phyloP scores from a whole-genome alignment of 305 asterid species.

The Stenogyne calaminthoides region DNA sequence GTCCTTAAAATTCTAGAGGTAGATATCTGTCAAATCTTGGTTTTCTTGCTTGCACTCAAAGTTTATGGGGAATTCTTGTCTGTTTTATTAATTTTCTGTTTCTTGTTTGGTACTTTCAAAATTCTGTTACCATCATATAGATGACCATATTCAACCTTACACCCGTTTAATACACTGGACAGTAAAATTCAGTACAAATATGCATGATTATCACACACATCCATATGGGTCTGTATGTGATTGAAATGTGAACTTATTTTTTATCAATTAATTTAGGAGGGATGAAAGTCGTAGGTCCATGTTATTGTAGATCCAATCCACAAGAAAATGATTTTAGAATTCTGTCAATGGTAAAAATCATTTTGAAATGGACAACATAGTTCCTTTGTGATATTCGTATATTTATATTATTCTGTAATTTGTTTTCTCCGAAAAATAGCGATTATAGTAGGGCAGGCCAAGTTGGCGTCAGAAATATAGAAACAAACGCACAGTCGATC shows the following conservation, averaged over 20 bases:
- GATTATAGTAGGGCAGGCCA: constrained; percentile 25
- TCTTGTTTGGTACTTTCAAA: neutral
- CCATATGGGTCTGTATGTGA: neutral
- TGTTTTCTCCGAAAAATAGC: constrained; percentile 19
- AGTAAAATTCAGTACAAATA: neutral
- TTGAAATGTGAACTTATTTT: neutral
- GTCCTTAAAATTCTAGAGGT: constrained; percentile 21
- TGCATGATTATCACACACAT: neutral
- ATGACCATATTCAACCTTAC: too few species aligned
- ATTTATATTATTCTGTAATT: neutral
- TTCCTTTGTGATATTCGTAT: neutral
- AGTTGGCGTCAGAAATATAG: constrained; percentile 22
- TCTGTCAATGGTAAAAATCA: neutral
- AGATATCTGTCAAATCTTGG: constrained; percentile 36
- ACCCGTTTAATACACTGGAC: too few species aligned
- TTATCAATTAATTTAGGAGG: neutral
- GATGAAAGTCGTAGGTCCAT: neutral
- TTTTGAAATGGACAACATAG: too few species aligned
- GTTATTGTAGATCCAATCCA: neutral
- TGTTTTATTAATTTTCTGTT: neutral
- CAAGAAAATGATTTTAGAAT: neutral
- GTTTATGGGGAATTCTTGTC: constrained; percentile 10
- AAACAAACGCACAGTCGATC: constrained; percentile 24
- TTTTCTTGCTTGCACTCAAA: constrained; percentile 46
- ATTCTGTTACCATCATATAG: neutral